Percentiles rank a stretch among this genome's conserved stretches.
Evolutionary conservation across 345 rosid genomes (phyloP).

Genomic region (Salix brachista): DNA sequence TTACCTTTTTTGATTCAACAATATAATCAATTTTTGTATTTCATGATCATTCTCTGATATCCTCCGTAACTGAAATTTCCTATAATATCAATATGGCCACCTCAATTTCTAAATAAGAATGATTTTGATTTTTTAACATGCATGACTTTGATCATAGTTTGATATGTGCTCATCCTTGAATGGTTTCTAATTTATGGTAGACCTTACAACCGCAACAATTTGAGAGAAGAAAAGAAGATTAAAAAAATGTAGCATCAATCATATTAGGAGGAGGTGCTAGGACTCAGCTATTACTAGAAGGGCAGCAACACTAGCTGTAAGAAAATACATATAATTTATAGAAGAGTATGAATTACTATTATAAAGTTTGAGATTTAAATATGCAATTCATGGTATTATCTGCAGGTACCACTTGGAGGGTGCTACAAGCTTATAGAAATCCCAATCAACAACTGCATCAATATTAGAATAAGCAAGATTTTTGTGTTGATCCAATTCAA

Average conservation of each 20-base stretch:
- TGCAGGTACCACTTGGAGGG: slow-evolving; percentile 88
- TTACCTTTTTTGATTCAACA: slow-evolving; percentile 28
- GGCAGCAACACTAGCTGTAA: slow-evolving; percentile 91
- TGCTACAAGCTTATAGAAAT: slow-evolving; percentile 90
- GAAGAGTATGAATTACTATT: not conserved
- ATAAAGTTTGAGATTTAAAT: slow-evolving; percentile 1
- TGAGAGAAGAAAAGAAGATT: slow-evolving; percentile 58
- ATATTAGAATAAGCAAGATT: slow-evolving; percentile 88
- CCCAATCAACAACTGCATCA: slow-evolving; percentile 96
- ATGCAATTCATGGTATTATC: slow-evolving; percentile 8
- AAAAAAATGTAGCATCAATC: slow-evolving; percentile 78
- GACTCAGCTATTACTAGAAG: slow-evolving; percentile 74
- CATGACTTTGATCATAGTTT: not conserved
- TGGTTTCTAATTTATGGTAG: slow-evolving; percentile 28
- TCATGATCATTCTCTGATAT: not conserved
- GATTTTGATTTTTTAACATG: not conserved
- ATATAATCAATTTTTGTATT: not conserved
- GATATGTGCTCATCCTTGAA: not conserved
- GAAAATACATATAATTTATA: slow-evolving; percentile 8
- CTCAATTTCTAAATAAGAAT: not conserved
- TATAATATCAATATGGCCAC: not conserved
- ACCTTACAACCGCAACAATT: slow-evolving; percentile 41
- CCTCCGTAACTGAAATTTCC: not conserved
- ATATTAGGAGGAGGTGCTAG: slow-evolving; percentile 95
- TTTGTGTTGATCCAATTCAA: slow-evolving; percentile 89